Percentiles rank a stretch among this genome's conserved stretches.
These are phyloP conservation scores for Chytriomyces confervae DNA, from an alignment of 192 early-diverging fungal species.

Conservation along the genomic window DNA sequence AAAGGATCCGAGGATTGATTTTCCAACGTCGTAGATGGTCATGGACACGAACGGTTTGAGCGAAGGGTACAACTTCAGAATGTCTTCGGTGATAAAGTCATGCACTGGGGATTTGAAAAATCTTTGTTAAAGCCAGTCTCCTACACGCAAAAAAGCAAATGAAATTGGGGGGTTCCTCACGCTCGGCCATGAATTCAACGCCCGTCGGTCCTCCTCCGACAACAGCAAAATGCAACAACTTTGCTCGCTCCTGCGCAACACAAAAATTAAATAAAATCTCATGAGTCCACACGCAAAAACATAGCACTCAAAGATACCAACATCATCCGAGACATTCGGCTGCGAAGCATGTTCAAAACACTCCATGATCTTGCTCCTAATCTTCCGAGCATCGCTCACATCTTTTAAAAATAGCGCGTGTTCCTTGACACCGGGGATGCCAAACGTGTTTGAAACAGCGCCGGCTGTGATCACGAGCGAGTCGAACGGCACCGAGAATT, in stretches of 20 bases:
- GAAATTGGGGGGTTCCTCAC: not conserved
- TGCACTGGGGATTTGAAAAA: constrained; percentile 63
- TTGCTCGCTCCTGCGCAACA: constrained; percentile 53
- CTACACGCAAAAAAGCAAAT: no score
- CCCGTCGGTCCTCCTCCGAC: constrained; percentile 90
- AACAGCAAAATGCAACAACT: constrained; percentile 79
- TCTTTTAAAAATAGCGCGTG: constrained; percentile 87
- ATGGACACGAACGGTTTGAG: constrained; percentile 58
- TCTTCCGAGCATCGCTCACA: constrained; percentile 81
- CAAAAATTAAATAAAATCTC: not conserved
- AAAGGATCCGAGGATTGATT: constrained; percentile 78
- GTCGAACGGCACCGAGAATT: constrained; percentile 71
- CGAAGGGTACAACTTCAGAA: constrained; percentile 73
- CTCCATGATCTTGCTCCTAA: constrained; percentile 78
- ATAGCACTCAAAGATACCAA: not conserved
- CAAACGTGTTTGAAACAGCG: constrained; percentile 82
- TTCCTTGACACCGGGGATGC: constrained; percentile 82
- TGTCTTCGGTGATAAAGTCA: constrained; percentile 85
- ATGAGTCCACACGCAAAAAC: not conserved
- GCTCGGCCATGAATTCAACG: constrained; percentile 63
- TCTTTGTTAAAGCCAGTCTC: not conserved
- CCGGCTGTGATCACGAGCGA: constrained; percentile 84
- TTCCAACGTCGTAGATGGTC: constrained; percentile 83
- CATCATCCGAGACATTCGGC: constrained; percentile 58
- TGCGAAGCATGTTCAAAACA: constrained; percentile 73